phyloP scores from a whole-genome alignment of 352 stramenopile genomes.

The Pythium monospermum region DNA sequence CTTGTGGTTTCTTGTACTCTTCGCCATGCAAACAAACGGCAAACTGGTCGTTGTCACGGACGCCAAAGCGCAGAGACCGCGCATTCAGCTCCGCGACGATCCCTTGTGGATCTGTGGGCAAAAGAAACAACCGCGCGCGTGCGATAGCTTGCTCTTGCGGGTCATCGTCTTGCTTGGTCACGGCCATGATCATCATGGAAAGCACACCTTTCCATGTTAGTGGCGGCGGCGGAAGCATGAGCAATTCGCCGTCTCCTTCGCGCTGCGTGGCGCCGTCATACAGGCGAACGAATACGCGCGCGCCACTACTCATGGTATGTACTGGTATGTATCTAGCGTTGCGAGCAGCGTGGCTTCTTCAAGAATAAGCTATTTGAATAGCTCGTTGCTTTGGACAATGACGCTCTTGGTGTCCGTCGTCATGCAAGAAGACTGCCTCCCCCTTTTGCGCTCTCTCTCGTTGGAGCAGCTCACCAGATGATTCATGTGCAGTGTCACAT shows the following conservation, averaged over 20 bases:
- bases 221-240: slow-evolving; percentile 57
- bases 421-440: too few species aligned
- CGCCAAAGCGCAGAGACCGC: slow-evolving; percentile 63
- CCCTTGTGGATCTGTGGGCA: slow-evolving; percentile 47
- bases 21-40: slow-evolving; percentile 65
- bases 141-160: slow-evolving; percentile 34
- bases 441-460: too few species aligned
- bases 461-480: too few species aligned
- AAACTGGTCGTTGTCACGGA: slow-evolving; percentile 75
- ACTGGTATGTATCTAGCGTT: too few species aligned
- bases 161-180: slow-evolving; percentile 41
- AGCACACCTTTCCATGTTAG: slow-evolving; percentile 67
- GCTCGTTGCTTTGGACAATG: too few species aligned
- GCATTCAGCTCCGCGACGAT: slow-evolving; percentile 71
- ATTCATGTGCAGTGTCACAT: too few species aligned
- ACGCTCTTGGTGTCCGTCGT: too few species aligned
- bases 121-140: slow-evolving; percentile 57
- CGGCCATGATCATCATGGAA: slow-evolving; percentile 51
- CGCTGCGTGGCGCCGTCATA: slow-evolving; percentile 44
- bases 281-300: slow-evolving; percentile 75
- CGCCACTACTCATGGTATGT: too few species aligned
- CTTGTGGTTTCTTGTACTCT: slow-evolving; percentile 36
- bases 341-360: too few species aligned
- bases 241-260: slow-evolving; percentile 61
- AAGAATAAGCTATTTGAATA: too few species aligned